A percentile compares a stretch with the other conserved stretches of the same genome.
Conservation (phyloP, 257 asterid genomes). For the Salvia splendens region DNA sequence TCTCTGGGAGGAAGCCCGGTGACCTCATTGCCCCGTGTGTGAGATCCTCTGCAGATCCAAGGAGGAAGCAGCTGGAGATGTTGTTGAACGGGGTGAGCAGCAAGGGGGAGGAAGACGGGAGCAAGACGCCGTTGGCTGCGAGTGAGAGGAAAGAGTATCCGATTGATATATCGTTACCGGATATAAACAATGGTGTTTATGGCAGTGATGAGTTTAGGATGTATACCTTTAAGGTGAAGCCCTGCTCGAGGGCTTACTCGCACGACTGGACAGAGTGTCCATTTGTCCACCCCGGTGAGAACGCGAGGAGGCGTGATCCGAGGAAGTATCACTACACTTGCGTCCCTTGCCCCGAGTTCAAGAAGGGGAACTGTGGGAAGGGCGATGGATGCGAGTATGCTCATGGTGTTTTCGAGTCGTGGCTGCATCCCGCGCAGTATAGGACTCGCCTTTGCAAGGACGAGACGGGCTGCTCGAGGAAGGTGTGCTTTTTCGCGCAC, state of each 20-base stretch:
- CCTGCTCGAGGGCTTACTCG: conserved; percentile 57
- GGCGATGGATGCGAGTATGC: conserved; percentile 80
- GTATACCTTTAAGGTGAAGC: conserved; percentile 61
- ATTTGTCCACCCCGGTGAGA: conserved; percentile 62
- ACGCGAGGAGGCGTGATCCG: conserved; percentile 68
- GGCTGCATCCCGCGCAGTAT: conserved; percentile 96
- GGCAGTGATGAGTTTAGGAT: conserved; percentile 60
- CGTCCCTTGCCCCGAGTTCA: conserved; percentile 93
- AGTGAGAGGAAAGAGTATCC: conserved; percentile 76
- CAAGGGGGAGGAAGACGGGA: conserved; percentile 33
- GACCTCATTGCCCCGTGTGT: conserved; percentile 58
- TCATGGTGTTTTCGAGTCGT: conserved; percentile 90
- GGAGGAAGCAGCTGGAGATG: conserved; percentile 56
- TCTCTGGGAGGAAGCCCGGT: conserved; percentile 60
- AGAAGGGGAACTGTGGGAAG: conserved; percentile 74
- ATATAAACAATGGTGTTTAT: conserved; percentile 51
- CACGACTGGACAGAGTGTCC: conserved; percentile 70
- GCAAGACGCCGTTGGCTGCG: neutral
- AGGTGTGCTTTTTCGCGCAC: conserved; percentile 94
- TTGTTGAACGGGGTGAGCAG: conserved; percentile 50
- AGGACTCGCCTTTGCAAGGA: conserved; percentile 90
- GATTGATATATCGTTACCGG: conserved; percentile 54
- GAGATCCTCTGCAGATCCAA: conserved; percentile 33
- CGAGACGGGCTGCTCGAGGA: conserved; percentile 74
- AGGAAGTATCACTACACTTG: conserved; percentile 74